Percentiles rank a stretch among this genome's conserved stretches.
Conservation (phyloP, 495 filamentous ascomycete species). For the Neurospora intermedia region DNA sequence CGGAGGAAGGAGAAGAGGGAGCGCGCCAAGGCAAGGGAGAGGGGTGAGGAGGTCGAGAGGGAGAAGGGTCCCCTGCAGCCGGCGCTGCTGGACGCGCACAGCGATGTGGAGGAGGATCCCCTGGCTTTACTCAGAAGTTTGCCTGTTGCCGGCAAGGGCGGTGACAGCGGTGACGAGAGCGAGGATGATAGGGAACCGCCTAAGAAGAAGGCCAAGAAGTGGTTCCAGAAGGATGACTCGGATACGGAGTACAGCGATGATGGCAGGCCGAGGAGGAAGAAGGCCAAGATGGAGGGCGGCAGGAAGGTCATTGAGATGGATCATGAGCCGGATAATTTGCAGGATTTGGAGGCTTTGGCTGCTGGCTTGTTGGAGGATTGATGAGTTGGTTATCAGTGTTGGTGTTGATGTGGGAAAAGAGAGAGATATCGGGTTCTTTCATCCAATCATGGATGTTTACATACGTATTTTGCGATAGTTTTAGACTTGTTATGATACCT, state of each 20-base stretch:
- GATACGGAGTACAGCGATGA: conserved; percentile 28
- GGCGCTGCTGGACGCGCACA: conserved; percentile 17
- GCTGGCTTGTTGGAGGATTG: conserved; percentile 61
- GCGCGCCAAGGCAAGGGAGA: conserved; percentile 71
- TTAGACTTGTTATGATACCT: neutral
- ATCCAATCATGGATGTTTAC: neutral
- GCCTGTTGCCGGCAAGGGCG: conserved; percentile 32
- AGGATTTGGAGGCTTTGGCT: conserved; percentile 83
- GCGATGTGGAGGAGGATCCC: conserved; percentile 33
- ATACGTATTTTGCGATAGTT: neutral
- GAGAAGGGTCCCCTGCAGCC: conserved; percentile 34
- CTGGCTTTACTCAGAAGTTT: conserved; percentile 39
- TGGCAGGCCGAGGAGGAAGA: conserved; percentile 33
- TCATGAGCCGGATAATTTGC: conserved; percentile 68
- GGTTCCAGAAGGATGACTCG: conserved; percentile 37
- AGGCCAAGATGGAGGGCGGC: conserved; percentile 31
- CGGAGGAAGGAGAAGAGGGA: conserved; percentile 80
- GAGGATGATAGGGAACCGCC: conserved; percentile 26
- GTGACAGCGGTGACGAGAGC: conserved; percentile 4
- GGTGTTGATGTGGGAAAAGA: neutral
- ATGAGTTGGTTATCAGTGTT: neutral
- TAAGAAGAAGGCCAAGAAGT: conserved; percentile 38
- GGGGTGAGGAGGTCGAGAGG: conserved; percentile 40
- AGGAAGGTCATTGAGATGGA: conserved; percentile 44
- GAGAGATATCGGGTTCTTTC: neutral